Percentiles rank a stretch among this genome's conserved stretches.
phyloP scores from a whole-genome alignment of 1,284 basidiomycete genomes.

The Malassezia psittaci region DNA sequence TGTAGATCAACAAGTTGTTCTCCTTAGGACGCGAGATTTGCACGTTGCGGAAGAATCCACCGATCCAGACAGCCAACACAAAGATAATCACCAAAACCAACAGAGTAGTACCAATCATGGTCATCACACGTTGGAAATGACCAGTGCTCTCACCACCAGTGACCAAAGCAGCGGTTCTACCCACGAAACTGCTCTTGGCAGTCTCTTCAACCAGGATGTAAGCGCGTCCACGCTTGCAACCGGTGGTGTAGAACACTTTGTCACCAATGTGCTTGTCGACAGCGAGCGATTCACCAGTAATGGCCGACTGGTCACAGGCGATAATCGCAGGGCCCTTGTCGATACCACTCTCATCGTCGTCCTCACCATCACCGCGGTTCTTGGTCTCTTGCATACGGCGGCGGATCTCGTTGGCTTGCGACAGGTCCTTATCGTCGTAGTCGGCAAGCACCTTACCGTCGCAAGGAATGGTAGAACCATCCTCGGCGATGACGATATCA shows the following conservation, averaged over 20 bases:
- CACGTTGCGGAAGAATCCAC: constrained; percentile 52
- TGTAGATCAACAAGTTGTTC: constrained; percentile 54
- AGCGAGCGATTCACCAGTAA: constrained; percentile 55
- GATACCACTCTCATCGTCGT: constrained; percentile 48
- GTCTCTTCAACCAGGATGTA: constrained; percentile 52
- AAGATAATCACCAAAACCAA: constrained; percentile 54
- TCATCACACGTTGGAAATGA: constrained; percentile 54
- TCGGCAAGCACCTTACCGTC: constrained; percentile 53
- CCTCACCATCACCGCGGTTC: constrained; percentile 37
- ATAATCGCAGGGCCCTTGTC: constrained; percentile 53
- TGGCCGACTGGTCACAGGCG: constrained; percentile 54
- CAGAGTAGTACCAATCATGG: constrained; percentile 53
- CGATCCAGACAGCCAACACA: constrained; percentile 51
- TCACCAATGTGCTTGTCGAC: constrained; percentile 56
- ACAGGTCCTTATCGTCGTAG: constrained; percentile 49
- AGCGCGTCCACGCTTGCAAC: constrained; percentile 54
- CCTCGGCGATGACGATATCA: constrained; percentile 52
- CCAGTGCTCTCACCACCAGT: constrained; percentile 48
- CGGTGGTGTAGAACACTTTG: constrained; percentile 51
- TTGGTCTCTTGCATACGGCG: constrained; percentile 41
- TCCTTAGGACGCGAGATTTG: constrained; percentile 51
- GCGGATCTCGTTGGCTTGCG: constrained; percentile 40
- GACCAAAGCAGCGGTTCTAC: constrained; percentile 52
- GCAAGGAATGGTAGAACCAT: constrained; percentile 54
- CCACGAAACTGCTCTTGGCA: constrained; percentile 53